A percentile compares a stretch with the other conserved stretches of the same genome.
Evolutionary conservation across 148 eudicot species (phyloP).

Genomic region (Rhododendron ferrugineum): DNA sequence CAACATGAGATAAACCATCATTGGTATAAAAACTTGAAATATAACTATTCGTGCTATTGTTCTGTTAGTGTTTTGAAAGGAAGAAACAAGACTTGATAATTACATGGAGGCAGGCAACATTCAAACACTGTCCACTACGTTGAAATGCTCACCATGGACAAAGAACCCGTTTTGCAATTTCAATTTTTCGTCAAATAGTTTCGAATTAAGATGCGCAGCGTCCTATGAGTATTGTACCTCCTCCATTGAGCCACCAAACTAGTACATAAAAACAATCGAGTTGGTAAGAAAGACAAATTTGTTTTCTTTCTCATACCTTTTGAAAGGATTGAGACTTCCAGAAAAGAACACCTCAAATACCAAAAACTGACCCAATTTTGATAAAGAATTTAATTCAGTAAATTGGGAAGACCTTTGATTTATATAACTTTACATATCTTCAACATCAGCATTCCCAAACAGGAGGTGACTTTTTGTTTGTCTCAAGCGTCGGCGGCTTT

Average conservation of each 20-base stretch:
- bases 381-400: not conserved
- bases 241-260: not conserved
- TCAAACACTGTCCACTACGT: not conserved
- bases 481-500: not conserved
- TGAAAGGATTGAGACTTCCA: not conserved
- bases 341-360: not conserved
- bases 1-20: no score
- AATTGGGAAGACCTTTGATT: not conserved
- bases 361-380: not conserved
- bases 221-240: not conserved
- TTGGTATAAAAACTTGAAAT: not conserved
- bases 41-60: not conserved
- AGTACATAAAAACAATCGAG: not conserved
- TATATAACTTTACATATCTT: not conserved
- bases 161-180: not conserved
- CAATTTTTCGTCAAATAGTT: not conserved
- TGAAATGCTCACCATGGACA: not conserved
- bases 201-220: not conserved
- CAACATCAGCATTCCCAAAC: not conserved
- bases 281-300: not conserved
- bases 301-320: not conserved
- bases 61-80: not conserved
- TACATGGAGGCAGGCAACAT: not conserved
- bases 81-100: not conserved
- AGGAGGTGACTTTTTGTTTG: not conserved